Evolutionary conservation across 768 basidiomycete genomes (phyloP).

Genomic region (Terana coerulea): DNA sequence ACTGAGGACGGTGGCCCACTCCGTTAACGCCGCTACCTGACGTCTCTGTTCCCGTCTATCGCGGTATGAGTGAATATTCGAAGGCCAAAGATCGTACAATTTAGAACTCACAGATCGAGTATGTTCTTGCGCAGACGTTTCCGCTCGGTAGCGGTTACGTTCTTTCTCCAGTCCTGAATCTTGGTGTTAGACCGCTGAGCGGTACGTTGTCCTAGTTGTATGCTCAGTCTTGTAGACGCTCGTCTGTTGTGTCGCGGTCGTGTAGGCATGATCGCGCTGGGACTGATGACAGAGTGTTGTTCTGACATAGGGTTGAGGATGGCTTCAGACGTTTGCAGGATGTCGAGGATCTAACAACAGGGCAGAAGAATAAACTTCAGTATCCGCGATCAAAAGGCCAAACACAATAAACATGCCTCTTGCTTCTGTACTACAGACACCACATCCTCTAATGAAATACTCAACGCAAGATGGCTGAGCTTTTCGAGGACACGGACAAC

Average conservation of each 20-base stretch:
- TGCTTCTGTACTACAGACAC: conserved; percentile 66
- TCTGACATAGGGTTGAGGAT: conserved; percentile 45
- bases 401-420: conserved; percentile 44
- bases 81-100: neutral
- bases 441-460: conserved; percentile 60
- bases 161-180: conserved; percentile 71
- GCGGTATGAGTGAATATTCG: neutral
- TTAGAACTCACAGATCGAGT: conserved; percentile 61
- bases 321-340: conserved; percentile 48
- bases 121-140: conserved; percentile 69
- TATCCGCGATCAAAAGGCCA: neutral
- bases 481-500: conserved; percentile 63
- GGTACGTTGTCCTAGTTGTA: conserved; percentile 60
- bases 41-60: conserved; percentile 73
- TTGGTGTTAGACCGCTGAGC: conserved; percentile 59
- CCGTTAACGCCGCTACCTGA: conserved; percentile 55
- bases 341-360: conserved; percentile 49
- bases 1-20: conserved; percentile 58
- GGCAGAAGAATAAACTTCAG: neutral
- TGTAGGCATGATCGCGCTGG: conserved; percentile 46
- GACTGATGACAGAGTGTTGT: conserved; percentile 49
- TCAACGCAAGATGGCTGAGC: conserved; percentile 63
- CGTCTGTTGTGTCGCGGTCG: conserved; percentile 50
- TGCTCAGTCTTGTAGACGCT: conserved; percentile 54
- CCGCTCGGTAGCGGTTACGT: conserved; percentile 62